Percentiles rank a stretch among this genome's conserved stretches.
These are phyloP conservation scores for Trametes versicolor DNA, from an alignment of 1,284 basidiomycete species.

Conservation along the genomic window DNA sequence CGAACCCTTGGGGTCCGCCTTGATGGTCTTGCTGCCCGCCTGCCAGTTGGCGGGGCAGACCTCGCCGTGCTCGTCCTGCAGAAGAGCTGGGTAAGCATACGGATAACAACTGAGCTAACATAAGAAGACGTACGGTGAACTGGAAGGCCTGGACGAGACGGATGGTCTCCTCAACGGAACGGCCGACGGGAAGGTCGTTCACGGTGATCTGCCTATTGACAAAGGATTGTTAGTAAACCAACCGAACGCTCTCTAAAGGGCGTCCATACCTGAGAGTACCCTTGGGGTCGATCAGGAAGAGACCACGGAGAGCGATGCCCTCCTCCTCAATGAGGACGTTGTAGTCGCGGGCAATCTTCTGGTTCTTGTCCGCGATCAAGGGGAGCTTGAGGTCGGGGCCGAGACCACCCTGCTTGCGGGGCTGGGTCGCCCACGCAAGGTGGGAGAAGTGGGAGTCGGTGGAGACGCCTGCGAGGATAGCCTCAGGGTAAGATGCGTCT, in stretches of 20 bases:
- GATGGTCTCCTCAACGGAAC: constrained; percentile 90
- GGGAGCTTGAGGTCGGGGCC: constrained; percentile 88
- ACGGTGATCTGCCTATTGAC: constrained; percentile 79
- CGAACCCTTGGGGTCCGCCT: constrained; percentile 76
- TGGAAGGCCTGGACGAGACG: constrained; percentile 93
- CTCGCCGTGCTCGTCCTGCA: constrained; percentile 85
- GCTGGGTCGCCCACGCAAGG: constrained; percentile 85
- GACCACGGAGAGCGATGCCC: constrained; percentile 86
- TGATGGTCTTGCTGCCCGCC: constrained; percentile 80
- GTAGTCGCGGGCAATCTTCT: constrained; percentile 80
- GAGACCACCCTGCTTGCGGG: constrained; percentile 86
- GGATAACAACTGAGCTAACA: neutral
- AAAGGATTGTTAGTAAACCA: constrained; percentile 8
- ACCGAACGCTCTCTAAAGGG: neutral
- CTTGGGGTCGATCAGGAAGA: constrained; percentile 92
- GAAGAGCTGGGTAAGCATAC: neutral
- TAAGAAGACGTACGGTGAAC: constrained; percentile 66
- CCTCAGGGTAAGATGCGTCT: neutral
- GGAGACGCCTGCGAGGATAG: constrained; percentile 63
- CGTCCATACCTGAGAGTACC: constrained; percentile 71
- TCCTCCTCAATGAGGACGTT: constrained; percentile 88
- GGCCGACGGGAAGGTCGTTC: constrained; percentile 91
- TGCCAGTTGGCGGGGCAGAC: constrained; percentile 93
- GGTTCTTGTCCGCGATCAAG: constrained; percentile 76
- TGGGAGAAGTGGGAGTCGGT: constrained; percentile 92